These are phyloP conservation scores for Fomitopsis betulina DNA, from an alignment of 1,284 basidiomycete genomes.

Conservation along the genomic window DNA sequence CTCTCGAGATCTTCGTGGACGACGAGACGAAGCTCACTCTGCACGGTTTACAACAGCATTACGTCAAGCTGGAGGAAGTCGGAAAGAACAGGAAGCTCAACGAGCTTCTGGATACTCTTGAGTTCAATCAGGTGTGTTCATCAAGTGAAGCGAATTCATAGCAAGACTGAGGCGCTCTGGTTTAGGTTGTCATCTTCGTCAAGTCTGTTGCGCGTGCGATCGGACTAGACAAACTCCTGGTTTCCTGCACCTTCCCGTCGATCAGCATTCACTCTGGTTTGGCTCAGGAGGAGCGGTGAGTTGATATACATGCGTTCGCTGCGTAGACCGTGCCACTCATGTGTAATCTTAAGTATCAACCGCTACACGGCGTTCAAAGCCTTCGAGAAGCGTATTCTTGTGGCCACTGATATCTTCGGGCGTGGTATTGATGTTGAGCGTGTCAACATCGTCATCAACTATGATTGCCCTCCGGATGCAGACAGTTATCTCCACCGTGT, in stretches of 20 bases:
- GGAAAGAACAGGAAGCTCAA: constrained; percentile 98
- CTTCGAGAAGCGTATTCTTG: constrained; percentile 99
- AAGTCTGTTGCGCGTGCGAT: constrained; percentile 97
- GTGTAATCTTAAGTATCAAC: constrained; percentile 59
- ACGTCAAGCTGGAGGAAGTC: constrained; percentile 92
- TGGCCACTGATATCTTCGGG: constrained; percentile 96
- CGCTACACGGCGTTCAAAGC: constrained; percentile 99
- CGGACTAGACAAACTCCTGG: constrained; percentile 92
- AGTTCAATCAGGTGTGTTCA: constrained; percentile 90
- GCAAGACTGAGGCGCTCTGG: constrained; percentile 3
- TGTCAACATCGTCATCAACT: constrained; percentile 95
- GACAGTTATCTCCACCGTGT: constrained; percentile 99
- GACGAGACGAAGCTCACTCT: constrained; percentile 99
- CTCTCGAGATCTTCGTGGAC: constrained; percentile 99
- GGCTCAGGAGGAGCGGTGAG: constrained; percentile 92
- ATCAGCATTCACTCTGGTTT: constrained; percentile 97
- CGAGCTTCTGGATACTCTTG: constrained; percentile 91
- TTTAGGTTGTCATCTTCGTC: constrained; percentile 97
- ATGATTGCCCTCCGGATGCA: constrained; percentile 94
- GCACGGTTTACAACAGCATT: constrained; percentile 98
- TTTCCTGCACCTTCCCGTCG: constrained; percentile 98
- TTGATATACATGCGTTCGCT: constrained; percentile 13
- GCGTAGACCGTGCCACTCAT: constrained; percentile 4
- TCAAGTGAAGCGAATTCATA: neutral
- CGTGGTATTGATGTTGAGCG: constrained; percentile 98